These are phyloP conservation scores for Aspergillus bridgeri DNA, from an alignment of 495 filamentous ascomycete species.

Conservation along the genomic window DNA sequence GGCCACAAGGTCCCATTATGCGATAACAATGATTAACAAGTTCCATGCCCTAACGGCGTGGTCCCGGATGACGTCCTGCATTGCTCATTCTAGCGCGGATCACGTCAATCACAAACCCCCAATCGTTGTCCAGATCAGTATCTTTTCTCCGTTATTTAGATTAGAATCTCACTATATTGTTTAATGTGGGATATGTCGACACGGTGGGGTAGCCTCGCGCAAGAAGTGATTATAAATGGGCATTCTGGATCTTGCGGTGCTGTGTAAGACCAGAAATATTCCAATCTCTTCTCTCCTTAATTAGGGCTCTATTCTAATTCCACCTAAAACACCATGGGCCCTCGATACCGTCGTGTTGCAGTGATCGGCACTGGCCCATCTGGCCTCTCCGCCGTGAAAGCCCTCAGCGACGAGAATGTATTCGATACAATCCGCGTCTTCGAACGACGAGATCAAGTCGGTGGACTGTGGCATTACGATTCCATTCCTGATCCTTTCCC, in stretches of 20 bases:
- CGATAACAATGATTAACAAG: too few species aligned
- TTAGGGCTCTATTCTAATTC: neutral
- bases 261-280: neutral
- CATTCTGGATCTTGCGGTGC: neutral
- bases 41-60: neutral
- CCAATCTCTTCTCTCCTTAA: neutral
- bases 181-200: constrained; percentile 12
- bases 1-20: too few species aligned
- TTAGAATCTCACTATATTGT: neutral
- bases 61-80: neutral
- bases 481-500: constrained; percentile 7
- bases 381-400: constrained; percentile 51
- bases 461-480: constrained; percentile 47
- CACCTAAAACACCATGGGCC: constrained; percentile 14
- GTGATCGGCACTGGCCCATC: constrained; percentile 53
- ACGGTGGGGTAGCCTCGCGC: constrained; percentile 12
- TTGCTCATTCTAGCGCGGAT: constrained; percentile 6
- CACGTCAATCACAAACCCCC: neutral
- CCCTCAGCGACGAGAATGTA: constrained; percentile 45
- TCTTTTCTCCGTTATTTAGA: neutral
- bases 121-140: neutral
- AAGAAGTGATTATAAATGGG: neutral
- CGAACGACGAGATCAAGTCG: constrained; percentile 47
- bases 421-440: constrained; percentile 52
- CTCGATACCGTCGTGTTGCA: constrained; percentile 34